Percentiles rank a stretch among this genome's conserved stretches.
Conservation (phyloP, 2,329 filamentous ascomycete genomes). For the Remersonia thermophila region DNA sequence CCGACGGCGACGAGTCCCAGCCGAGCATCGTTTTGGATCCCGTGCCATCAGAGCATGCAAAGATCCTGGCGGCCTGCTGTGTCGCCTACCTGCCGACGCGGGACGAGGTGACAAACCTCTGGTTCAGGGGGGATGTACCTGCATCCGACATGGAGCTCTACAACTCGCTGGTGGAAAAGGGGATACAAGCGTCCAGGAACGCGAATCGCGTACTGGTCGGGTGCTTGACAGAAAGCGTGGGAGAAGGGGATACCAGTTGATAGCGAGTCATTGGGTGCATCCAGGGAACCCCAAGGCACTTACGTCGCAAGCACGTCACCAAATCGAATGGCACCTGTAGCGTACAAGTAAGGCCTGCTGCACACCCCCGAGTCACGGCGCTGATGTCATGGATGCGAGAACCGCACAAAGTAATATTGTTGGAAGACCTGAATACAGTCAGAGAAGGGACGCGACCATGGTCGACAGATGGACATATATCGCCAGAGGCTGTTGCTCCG, state of each 20-base stretch:
- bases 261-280: too few species aligned
- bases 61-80: conserved; percentile 71
- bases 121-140: conserved; percentile 65
- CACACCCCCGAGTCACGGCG: too few species aligned
- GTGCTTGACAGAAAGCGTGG: conserved; percentile 27
- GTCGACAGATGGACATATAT: too few species aligned
- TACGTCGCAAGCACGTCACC: too few species aligned
- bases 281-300: too few species aligned
- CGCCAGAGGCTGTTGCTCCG: too few species aligned
- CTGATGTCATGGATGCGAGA: too few species aligned
- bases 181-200: conserved; percentile 29
- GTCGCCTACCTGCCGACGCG: conserved; percentile 77
- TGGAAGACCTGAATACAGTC: too few species aligned
- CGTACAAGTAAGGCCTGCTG: too few species aligned
- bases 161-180: conserved; percentile 29
- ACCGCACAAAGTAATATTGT: too few species aligned
- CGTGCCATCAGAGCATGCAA: conserved; percentile 64
- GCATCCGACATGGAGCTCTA: conserved; percentile 30
- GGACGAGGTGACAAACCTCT: conserved; percentile 88
- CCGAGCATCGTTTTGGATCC: conserved; percentile 62
- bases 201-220: conserved; percentile 31
- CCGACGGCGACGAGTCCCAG: conserved; percentile 19
- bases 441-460: too few species aligned
- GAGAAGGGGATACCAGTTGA: conserved; percentile 6
- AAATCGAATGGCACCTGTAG: too few species aligned